Evolutionary conservation across 1,284 basidiomycete species (phyloP).

Genomic region (Cutaneotrichosporon sp.): DNA sequence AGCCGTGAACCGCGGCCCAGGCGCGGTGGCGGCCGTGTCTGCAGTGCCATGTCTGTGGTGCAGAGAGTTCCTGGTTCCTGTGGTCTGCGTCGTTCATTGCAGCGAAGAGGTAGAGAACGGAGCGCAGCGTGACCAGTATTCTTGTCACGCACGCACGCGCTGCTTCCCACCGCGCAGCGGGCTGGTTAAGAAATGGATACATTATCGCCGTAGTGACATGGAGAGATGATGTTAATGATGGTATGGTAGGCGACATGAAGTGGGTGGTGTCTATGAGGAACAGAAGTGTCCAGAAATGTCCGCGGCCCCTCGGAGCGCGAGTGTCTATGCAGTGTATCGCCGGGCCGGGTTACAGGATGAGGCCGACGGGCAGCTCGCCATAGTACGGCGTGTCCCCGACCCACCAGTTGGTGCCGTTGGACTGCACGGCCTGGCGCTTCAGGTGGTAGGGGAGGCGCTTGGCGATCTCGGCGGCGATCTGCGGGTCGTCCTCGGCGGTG

Average conservation of each 20-base stretch:
- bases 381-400: background rate
- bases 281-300: background rate
- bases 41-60: too few species aligned
- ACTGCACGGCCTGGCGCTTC: background rate
- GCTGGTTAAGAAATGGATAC: slow-evolving; percentile 3
- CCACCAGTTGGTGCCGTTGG: background rate
- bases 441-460: background rate
- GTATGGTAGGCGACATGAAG: background rate
- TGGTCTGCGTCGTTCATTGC: too few species aligned
- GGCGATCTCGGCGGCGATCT: background rate
- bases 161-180: too few species aligned
- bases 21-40: too few species aligned
- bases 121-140: too few species aligned
- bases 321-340: background rate
- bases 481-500: background rate
- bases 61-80: too few species aligned
- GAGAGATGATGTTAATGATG: background rate
- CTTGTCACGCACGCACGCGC: too few species aligned
- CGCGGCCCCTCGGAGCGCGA: background rate
- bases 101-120: too few species aligned
- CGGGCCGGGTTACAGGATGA: background rate
- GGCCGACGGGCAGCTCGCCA: background rate
- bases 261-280: background rate
- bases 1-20: too few species aligned
- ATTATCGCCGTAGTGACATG: background rate